A percentile compares a stretch with the other conserved stretches of the same genome.
phyloP scores from a whole-genome alignment of 192 early-diverging fungal genomes.

The Umbelopsis vinacea region DNA sequence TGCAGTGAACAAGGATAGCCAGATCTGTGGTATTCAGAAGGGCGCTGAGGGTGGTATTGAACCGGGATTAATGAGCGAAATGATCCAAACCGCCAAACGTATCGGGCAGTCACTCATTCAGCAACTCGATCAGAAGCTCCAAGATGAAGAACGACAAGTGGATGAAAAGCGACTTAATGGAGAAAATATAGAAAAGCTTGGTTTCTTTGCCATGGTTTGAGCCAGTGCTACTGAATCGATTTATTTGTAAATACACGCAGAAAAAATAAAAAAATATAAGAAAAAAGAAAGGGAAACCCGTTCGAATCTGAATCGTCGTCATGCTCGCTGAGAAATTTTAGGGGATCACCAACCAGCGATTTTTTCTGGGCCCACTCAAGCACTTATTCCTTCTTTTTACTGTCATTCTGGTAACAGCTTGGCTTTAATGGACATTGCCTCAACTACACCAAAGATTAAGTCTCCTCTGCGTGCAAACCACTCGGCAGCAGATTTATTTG shows the following conservation, averaged over 20 bases:
- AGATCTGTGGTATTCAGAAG: constrained; percentile 90
- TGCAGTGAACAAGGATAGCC: constrained; percentile 77
- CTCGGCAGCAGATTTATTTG: constrained; percentile 13
- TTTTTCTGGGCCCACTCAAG: not conserved
- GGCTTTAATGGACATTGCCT: constrained; percentile 13
- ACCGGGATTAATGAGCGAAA: constrained; percentile 76
- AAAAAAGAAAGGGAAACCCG: too few relatives aligned
- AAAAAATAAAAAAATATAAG: too few relatives aligned
- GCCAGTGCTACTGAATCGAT: not conserved
- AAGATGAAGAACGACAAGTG: constrained; percentile 50
- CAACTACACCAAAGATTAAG: constrained; percentile 5
- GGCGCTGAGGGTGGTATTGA: constrained; percentile 74
- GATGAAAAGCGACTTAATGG: constrained; percentile 46
- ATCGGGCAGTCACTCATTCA: constrained; percentile 53
- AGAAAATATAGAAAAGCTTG: constrained; percentile 54
- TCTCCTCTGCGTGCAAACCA: constrained; percentile 18
- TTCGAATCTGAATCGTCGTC: too few relatives aligned
- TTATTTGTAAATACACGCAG: not conserved
- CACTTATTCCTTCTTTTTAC: not conserved
- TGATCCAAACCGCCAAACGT: constrained; percentile 69
- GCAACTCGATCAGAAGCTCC: constrained; percentile 50
- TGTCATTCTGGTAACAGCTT: not conserved
- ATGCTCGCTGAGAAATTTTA: too few relatives aligned
- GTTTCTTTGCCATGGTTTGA: constrained; percentile 58
- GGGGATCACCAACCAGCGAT: too few relatives aligned